Evolutionary conservation across 2,329 filamentous ascomycete species (phyloP).

Genomic region (Penicillium sclerotiorum): DNA sequence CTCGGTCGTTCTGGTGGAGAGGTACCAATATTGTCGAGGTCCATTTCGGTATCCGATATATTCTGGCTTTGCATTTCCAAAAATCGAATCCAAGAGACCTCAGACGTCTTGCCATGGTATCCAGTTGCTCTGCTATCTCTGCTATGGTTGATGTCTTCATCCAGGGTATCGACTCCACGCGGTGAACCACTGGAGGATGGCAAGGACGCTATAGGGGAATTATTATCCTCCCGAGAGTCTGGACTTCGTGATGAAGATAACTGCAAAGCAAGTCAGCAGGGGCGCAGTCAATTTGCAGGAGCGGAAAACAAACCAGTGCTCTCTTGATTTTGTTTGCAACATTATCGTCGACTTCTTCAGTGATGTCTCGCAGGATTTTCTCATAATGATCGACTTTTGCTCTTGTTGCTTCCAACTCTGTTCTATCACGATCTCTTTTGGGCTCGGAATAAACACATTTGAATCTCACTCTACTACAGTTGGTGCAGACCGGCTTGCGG

Average conservation of each 20-base stretch:
- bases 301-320: neutral
- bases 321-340: neutral
- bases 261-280: neutral
- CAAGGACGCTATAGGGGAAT: neutral
- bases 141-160: constrained; percentile 10
- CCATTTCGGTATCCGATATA: too few relatives aligned
- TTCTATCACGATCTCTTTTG: neutral
- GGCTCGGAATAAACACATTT: constrained; percentile 4
- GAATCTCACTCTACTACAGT: neutral
- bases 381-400: neutral
- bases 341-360: neutral
- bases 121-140: constrained; percentile 26
- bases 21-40: too few relatives aligned
- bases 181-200: neutral
- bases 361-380: neutral
- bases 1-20: too few relatives aligned
- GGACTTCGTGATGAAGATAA: neutral
- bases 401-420: neutral
- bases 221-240: neutral
- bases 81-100: constrained; percentile 36
- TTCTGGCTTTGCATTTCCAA: constrained; percentile 13
- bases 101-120: constrained; percentile 38
- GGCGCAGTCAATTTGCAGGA: too few relatives aligned
- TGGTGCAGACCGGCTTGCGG: neutral
- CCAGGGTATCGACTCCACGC: neutral